Conservation (phyloP, 768 basidiomycete species). For the Paxillus ammoniavirescens region DNA sequence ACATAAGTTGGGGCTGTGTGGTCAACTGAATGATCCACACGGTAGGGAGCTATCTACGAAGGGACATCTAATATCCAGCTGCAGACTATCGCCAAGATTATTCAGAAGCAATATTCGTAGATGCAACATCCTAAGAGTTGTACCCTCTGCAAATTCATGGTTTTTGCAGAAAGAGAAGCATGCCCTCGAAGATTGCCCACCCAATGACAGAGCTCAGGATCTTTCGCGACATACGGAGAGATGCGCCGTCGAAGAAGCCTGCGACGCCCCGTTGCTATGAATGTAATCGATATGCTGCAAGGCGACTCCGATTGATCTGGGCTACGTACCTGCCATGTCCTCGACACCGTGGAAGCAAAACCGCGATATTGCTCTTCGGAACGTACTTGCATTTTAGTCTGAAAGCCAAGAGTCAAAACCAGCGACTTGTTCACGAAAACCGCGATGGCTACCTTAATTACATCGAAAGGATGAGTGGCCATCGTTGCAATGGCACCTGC, state of each 20-base stretch:
- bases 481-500: conserved; percentile 86
- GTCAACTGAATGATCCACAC: conserved; percentile 1
- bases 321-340: conserved; percentile 65
- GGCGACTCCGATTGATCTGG: background rate
- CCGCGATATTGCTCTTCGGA: conserved; percentile 73
- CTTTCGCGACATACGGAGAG: conserved; percentile 81
- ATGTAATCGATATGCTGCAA: background rate
- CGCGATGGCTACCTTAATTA: conserved; percentile 70
- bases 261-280: conserved; percentile 70
- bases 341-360: conserved; percentile 57
- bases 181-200: conserved; percentile 88
- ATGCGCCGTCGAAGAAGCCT: conserved; percentile 87
- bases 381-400: conserved; percentile 95
- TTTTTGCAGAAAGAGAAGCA: conserved; percentile 57
- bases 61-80: conserved; percentile 99
- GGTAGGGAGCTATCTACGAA: conserved; percentile 85
- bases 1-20: background rate
- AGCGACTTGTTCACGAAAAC: background rate
- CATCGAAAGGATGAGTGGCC: conserved; percentile 90
- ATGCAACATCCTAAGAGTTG: background rate
- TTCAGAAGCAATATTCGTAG: conserved; percentile 82
- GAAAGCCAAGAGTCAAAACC: background rate
- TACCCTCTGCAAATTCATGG: conserved; percentile 6
- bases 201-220: conserved; percentile 86
- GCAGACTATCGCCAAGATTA: conserved; percentile 90